Evolutionary conservation across 495 filamentous ascomycete genomes (phyloP), one percentile per base, ranked within the genome.

Genomic region (Aspergillus cristatus): DNA sequence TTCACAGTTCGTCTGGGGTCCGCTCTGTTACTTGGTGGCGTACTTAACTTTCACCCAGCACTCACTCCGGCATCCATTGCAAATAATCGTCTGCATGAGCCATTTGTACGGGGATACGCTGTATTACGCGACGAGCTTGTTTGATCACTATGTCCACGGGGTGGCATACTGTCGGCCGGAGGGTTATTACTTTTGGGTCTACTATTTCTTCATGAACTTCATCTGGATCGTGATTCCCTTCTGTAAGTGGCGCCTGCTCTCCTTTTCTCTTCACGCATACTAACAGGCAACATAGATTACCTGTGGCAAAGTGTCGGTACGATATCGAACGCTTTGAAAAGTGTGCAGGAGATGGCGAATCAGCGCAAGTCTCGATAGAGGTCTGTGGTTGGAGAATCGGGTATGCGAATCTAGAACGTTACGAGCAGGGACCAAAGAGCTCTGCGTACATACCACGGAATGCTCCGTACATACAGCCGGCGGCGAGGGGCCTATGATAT

Each of bases 101-200:
- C 88, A 95, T 57, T 70, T 94, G 8, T 95, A 94, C 58, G 86
- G 88, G 37, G 85, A 86, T 44, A 68, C 78, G 12, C 67, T 95
- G 14, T 95, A 95, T 62, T 94, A 86, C 61, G 76, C 75, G 2
- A 95, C 88, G 0, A 83, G 81, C 58, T 62, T 79, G 50, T 79
- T 78, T 46, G 82, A 86, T 39, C 63, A 77, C 43, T 74, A 68
- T 45, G 62, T 71, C 45, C 62, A 68, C 28, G 70, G 70, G 0
- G 46, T 69, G 4, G 63, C 68, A 3, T 83, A 86, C 54, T 84
- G 76, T 46, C 69, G 86, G 40, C 84, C 88, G 3, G 88, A 94
- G 58, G 52, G 66, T 3, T 71, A 79, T 41, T 95, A 93, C 53
- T 94, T 84, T 54, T 95, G 86, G 86, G 58, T 79, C 11, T 95